Evolutionary conservation across 106 monocot genomes (phyloP).

Genomic region (Amphibolis antarctica): DNA sequence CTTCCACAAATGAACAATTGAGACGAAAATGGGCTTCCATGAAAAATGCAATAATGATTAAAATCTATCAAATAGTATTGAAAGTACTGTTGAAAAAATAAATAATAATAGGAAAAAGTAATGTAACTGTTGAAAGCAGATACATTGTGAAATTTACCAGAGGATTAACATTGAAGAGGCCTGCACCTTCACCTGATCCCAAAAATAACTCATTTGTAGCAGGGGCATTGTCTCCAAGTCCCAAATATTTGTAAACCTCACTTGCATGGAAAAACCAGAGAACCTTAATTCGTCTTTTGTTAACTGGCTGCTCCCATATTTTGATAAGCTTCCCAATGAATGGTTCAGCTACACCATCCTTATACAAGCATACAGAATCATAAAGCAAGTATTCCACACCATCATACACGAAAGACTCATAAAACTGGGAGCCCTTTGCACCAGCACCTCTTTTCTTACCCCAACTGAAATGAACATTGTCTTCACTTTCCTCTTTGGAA

Average conservation of each 20-base stretch:
- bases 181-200: constrained; percentile 49
- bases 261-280: constrained; percentile 60
- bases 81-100: neutral
- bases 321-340: constrained; percentile 67
- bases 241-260: constrained; percentile 39
- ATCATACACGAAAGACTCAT: constrained; percentile 54
- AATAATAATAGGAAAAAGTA: neutral
- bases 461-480: constrained; percentile 38
- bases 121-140: neutral
- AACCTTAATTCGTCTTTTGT: constrained; percentile 43
- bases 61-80: neutral
- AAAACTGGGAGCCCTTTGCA: constrained; percentile 34
- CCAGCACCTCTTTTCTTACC: constrained; percentile 39
- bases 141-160: constrained; percentile 24
- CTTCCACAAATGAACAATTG: too few species aligned
- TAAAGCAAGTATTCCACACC: constrained; percentile 39
- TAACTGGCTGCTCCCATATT: constrained; percentile 57
- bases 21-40: too few species aligned
- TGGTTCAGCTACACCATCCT: constrained; percentile 33
- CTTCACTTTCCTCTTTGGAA: constrained; percentile 7
- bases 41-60: too few species aligned
- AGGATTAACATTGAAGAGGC: constrained; percentile 53
- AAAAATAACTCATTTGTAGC: constrained; percentile 64
- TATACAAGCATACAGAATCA: constrained; percentile 57
- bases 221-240: constrained; percentile 17